phyloP scores from a whole-genome alignment of 257 asterid species.

The Nyctanthes arbortristis region DNA sequence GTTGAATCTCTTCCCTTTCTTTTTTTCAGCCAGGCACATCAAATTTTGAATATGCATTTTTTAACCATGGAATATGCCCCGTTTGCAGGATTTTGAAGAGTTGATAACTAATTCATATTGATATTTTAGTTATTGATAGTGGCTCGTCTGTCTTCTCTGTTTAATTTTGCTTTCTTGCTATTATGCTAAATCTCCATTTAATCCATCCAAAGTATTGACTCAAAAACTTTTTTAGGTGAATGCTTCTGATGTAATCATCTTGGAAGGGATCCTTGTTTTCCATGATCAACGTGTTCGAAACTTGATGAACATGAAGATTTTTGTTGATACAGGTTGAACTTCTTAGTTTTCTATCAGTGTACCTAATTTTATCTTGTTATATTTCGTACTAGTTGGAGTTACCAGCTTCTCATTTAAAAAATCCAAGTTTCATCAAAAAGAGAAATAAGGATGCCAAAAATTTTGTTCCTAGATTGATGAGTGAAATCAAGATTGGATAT shows the following conservation, averaged over 20 bases:
- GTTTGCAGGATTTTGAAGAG: neutral
- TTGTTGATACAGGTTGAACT: slow-evolving; percentile 86
- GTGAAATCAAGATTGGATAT: neutral
- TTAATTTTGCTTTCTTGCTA: neutral
- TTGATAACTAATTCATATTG: neutral
- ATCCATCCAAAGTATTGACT: slow-evolving; percentile 10
- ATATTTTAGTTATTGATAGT: neutral
- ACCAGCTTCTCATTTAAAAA: neutral
- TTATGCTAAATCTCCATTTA: neutral
- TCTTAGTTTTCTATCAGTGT: slow-evolving; percentile 22
- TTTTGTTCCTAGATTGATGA: neutral
- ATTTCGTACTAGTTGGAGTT: neutral
- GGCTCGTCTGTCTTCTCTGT: neutral
- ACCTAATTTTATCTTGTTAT: neutral
- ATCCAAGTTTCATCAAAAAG: neutral
- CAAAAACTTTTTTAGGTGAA: slow-evolving; percentile 59
- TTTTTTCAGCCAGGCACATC: neutral
- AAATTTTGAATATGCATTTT: neutral
- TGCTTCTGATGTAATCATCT: slow-evolving; percentile 94
- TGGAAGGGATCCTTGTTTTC: slow-evolving; percentile 97
- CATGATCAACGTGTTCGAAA: slow-evolving; percentile 92
- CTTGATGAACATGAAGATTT: slow-evolving; percentile 97
- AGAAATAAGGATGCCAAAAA: neutral
- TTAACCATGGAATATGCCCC: neutral
- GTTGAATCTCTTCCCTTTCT: neutral